A percentile compares a stretch with the other conserved stretches of the same genome.
phyloP scores from a whole-genome alignment of 441 rosid species.

The Melianthus villosus region DNA sequence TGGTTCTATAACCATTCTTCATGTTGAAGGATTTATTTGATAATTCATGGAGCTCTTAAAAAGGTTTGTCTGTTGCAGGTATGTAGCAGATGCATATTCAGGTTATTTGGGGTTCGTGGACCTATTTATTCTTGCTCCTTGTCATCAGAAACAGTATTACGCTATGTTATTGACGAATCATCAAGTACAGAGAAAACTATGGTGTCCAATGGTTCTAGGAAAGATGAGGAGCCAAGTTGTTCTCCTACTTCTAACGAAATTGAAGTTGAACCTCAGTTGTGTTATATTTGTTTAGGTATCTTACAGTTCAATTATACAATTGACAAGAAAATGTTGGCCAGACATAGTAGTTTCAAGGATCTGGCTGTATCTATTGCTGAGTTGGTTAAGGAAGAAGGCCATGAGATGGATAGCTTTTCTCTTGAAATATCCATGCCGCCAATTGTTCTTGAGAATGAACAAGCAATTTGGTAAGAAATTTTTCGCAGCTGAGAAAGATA shows the following conservation, averaged over 20 bases:
- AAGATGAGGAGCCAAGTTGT: constrained; percentile 6
- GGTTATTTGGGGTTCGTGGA: constrained; percentile 35
- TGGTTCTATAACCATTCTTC: background rate
- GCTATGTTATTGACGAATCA: constrained; percentile 13
- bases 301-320: constrained; percentile 40
- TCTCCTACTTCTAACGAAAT: constrained; percentile 3
- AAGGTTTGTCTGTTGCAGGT: constrained; percentile 25
- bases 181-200: constrained; percentile 3
- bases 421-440: constrained; percentile 64
- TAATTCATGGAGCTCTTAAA: background rate
- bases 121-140: constrained; percentile 18
- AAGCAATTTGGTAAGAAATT: constrained; percentile 32
- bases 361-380: constrained; percentile 35
- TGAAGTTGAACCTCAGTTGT: constrained; percentile 22
- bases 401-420: constrained; percentile 48
- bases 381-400: constrained; percentile 40
- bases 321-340: constrained; percentile 23
- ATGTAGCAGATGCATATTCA: constrained; percentile 56
- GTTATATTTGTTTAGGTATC: constrained; percentile 63
- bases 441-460: constrained; percentile 32
- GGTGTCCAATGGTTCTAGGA: constrained; percentile 1
- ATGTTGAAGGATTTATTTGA: background rate
- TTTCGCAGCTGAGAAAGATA: no score
- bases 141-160: constrained; percentile 16
- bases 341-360: constrained; percentile 20